phyloP scores from a whole-genome alignment of 2,329 filamentous ascomycete species.

The Allantophomopsis cytisporea region DNA sequence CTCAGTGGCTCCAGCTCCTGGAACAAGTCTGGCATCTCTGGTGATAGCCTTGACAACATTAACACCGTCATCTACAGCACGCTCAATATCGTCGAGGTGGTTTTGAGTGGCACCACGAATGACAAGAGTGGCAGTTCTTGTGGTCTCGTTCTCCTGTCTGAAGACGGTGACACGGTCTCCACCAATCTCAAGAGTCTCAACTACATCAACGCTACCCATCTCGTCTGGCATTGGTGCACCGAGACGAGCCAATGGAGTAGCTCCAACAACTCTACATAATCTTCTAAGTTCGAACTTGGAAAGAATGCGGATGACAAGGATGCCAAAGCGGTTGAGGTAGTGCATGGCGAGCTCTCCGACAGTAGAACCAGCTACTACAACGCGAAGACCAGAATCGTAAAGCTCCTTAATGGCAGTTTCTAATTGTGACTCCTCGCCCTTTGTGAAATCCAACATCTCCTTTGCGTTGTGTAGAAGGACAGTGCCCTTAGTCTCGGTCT shows the following conservation, averaged over 20 bases:
- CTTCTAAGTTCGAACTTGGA: slow-evolving; percentile 96
- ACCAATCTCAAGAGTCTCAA: slow-evolving; percentile 95
- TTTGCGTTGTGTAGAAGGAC: slow-evolving; percentile 93
- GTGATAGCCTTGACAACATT: slow-evolving; percentile 99
- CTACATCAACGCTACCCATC: slow-evolving; percentile 89
- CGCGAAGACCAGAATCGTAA: slow-evolving; percentile 82
- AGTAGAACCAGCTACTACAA: slow-evolving; percentile 84
- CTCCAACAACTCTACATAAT: slow-evolving; percentile 89
- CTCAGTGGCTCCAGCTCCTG: slow-evolving; percentile 88
- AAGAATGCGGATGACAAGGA: slow-evolving; percentile 90
- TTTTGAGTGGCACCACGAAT: slow-evolving; percentile 95
- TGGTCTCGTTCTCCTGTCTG: slow-evolving; percentile 86
- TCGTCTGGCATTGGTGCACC: slow-evolving; percentile 99
- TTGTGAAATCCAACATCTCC: slow-evolving; percentile 98
- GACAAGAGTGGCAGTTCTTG: slow-evolving; percentile 86
- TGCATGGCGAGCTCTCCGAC: slow-evolving; percentile 92
- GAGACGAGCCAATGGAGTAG: slow-evolving; percentile 87
- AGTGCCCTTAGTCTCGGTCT: slow-evolving; percentile 98
- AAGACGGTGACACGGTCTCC: slow-evolving; percentile 98
- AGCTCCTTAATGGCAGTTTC: slow-evolving; percentile 90
- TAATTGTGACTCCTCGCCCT: slow-evolving; percentile 87
- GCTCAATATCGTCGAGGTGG: slow-evolving; percentile 92
- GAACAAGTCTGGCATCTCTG: slow-evolving; percentile 78
- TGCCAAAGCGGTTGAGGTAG: slow-evolving; percentile 95
- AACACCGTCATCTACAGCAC: slow-evolving; percentile 93